Conservation (phyloP, 257 asterid species). For the Misopates orontium region DNA sequence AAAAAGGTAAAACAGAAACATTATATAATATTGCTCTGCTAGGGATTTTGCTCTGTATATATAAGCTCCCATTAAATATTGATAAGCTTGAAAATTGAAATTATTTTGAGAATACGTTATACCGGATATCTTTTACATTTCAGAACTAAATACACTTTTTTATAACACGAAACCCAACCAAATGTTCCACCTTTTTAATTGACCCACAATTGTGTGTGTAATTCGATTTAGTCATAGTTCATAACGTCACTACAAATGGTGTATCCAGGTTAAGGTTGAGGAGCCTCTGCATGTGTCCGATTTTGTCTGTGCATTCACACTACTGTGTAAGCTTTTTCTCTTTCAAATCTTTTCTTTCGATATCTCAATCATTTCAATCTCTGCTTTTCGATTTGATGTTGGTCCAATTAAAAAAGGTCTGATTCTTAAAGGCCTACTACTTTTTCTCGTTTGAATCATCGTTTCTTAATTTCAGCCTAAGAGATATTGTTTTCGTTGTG, state of each 20-base stretch:
- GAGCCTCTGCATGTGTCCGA: constrained; percentile 5
- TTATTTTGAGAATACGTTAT: too few relatives aligned
- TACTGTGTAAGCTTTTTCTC: background rate
- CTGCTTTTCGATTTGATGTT: background rate
- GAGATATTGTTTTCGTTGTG: too few relatives aligned
- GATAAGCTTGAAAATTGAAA: too few relatives aligned
- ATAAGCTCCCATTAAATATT: too few relatives aligned
- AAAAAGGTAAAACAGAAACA: too few relatives aligned
- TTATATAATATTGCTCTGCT: too few relatives aligned
- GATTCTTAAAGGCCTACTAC: background rate
- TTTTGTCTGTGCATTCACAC: background rate
- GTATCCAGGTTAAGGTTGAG: background rate
- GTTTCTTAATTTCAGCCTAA: too few relatives aligned
- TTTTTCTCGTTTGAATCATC: background rate
- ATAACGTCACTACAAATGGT: background rate
- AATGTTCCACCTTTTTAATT: too few relatives aligned
- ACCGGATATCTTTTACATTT: too few relatives aligned
- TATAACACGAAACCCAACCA: too few relatives aligned
- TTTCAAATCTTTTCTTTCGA: background rate
- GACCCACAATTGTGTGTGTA: background rate
- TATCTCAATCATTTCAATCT: background rate
- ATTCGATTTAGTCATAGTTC: background rate
- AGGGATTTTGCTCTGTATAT: too few relatives aligned
- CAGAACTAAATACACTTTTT: too few relatives aligned
- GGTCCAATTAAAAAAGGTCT: background rate